These are phyloP conservation scores for Pseudogymnoascus sp. DNA, from an alignment of 2,329 filamentous ascomycete genomes.

Conservation along the genomic window DNA sequence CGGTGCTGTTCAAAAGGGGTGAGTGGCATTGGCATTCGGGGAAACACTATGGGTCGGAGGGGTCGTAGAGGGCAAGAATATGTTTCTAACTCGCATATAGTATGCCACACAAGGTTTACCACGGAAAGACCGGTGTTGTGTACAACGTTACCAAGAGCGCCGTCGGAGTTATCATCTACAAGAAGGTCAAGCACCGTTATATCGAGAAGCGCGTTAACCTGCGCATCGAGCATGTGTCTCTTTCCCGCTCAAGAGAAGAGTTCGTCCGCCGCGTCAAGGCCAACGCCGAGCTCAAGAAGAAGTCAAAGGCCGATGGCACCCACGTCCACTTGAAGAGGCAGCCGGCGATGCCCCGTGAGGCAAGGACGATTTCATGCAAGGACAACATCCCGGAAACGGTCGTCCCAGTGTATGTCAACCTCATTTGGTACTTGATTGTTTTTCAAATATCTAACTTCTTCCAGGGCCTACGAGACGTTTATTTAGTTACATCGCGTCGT, in stretches of 20 bases:
- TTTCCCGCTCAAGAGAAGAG: conserved; percentile 92
- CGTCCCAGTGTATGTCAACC: conserved; percentile 45
- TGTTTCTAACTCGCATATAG: conserved; percentile 36
- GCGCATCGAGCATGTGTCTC: conserved; percentile 92
- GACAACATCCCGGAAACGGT: conserved; percentile 88
- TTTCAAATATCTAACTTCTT: conserved; percentile 80
- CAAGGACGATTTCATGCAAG: conserved; percentile 69
- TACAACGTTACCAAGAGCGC: conserved; percentile 99
- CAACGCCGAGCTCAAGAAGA: conserved; percentile 85
- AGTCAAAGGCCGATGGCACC: conserved; percentile 84
- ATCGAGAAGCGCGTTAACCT: conserved; percentile 99
- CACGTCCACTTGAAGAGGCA: conserved; percentile 90
- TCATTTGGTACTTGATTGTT: conserved; percentile 61
- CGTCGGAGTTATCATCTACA: conserved; percentile 98
- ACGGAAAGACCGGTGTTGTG: conserved; percentile 96
- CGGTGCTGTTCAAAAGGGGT: conserved; percentile 97
- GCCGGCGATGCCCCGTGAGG: conserved; percentile 69
- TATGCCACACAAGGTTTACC: conserved; percentile 99
- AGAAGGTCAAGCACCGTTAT: conserved; percentile 99
- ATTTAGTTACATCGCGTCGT: conserved; percentile 7
- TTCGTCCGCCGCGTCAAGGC: conserved; percentile 95
- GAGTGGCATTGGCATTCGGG: conserved; percentile 37
- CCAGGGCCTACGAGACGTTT: conserved; percentile 7
- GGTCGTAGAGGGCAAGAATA: neutral
- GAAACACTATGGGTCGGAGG: neutral